These are phyloP conservation scores for Rhizopogon vesiculosus DNA, from an alignment of 768 basidiomycete genomes.

Conservation along the genomic window DNA sequence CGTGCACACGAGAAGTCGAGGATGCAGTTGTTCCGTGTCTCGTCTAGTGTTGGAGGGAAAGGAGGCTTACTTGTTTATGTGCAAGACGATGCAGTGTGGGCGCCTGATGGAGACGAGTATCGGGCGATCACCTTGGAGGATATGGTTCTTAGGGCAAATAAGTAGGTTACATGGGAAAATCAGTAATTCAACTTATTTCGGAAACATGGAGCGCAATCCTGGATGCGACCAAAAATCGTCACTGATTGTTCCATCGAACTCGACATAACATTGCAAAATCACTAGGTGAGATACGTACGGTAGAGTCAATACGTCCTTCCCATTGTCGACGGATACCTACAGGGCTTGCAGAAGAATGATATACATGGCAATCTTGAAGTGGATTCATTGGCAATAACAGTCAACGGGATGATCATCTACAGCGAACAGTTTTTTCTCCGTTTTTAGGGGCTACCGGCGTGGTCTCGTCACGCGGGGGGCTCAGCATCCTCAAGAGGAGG, in stretches of 20 bases:
- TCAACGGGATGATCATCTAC: background rate
- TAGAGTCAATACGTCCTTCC: background rate
- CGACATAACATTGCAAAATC: background rate
- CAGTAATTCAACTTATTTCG: too few relatives aligned
- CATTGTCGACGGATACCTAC: background rate
- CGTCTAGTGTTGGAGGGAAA: conserved; percentile 71
- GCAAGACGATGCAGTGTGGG: conserved; percentile 92
- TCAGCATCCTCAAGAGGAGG: conserved; percentile 77
- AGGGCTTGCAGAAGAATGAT: background rate
- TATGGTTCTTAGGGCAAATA: conserved; percentile 69
- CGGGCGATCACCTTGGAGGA: conserved; percentile 82
- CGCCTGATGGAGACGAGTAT: conserved; percentile 60
- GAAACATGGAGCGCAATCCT: too few relatives aligned
- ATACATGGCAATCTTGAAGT: background rate
- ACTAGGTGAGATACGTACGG: background rate
- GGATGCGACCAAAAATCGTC: too few relatives aligned
- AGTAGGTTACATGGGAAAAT: conserved; percentile 5
- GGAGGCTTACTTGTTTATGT: conserved; percentile 89
- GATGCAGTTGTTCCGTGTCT: conserved; percentile 87
- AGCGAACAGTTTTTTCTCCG: background rate
- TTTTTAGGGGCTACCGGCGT: background rate
- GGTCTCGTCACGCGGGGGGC: conserved; percentile 8
- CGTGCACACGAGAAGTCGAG: conserved; percentile 79
- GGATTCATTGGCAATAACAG: background rate
- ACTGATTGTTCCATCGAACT: background rate